These are phyloP conservation scores for Heliosperma pusillum DNA, from an alignment of 148 eudicot species.

Conservation along the genomic window DNA sequence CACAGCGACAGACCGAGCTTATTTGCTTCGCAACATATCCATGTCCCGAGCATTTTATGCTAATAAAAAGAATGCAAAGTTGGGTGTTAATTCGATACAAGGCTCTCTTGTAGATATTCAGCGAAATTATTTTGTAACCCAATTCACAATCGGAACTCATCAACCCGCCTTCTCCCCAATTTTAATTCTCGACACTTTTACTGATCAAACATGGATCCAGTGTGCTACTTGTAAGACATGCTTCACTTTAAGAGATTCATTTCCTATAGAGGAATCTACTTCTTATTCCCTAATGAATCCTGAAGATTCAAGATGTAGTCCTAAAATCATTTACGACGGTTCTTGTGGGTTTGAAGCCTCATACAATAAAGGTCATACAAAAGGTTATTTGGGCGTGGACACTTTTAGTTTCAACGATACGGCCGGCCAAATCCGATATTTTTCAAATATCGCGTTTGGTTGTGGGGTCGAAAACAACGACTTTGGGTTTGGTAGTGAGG, in stretches of 20 bases:
- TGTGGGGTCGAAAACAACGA: slow-evolving; percentile 10
- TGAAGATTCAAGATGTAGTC: slow-evolving; percentile 4
- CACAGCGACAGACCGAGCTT: neutral
- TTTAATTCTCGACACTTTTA: slow-evolving; percentile 11
- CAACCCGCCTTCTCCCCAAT: neutral
- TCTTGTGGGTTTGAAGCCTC: slow-evolving; percentile 1
- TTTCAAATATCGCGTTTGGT: neutral
- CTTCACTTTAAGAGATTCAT: neutral
- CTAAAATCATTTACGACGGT: neutral
- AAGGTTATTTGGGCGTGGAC: slow-evolving; percentile 9
- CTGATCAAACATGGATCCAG: slow-evolving; percentile 20
- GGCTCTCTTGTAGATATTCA: neutral
- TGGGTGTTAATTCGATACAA: neutral
- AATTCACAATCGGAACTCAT: neutral
- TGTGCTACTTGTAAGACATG: slow-evolving; percentile 7
- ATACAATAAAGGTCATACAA: neutral
- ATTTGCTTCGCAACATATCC: neutral
- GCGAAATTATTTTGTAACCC: slow-evolving; percentile 7
- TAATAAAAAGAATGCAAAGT: neutral
- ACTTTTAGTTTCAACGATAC: neutral
- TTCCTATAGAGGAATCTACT: neutral
- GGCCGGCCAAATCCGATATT: neutral
- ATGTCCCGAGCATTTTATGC: neutral
- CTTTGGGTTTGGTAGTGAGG: neutral
- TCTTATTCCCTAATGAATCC: slow-evolving; percentile 1